These are phyloP conservation scores for Prorocentrum cordatum DNA, from an alignment of 169 alveolate genomes.

Conservation along the genomic window DNA sequence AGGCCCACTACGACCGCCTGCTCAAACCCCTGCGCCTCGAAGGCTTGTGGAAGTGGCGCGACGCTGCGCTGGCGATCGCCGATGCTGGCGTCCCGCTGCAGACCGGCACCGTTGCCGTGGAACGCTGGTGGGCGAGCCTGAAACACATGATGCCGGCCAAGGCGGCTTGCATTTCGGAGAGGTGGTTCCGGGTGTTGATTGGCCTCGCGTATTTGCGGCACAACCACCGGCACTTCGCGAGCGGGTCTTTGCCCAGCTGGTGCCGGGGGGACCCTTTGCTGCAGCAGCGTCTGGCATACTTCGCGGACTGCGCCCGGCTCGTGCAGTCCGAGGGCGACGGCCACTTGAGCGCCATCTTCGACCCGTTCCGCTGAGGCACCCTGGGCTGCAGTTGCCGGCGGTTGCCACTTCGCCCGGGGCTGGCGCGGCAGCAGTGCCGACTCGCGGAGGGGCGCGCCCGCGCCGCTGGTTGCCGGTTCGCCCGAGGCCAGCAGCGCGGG, in stretches of 20 bases:
- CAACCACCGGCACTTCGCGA: background rate
- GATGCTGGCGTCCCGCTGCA: background rate
- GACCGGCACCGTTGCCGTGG: background rate
- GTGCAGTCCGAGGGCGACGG: too few relatives aligned
- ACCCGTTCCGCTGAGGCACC: too few relatives aligned
- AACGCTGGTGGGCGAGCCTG: background rate
- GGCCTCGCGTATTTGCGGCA: background rate
- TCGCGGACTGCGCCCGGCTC: too few relatives aligned
- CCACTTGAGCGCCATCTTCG: too few relatives aligned
- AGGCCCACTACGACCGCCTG: too few relatives aligned
- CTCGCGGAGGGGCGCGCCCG: too few relatives aligned
- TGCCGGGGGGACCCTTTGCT: background rate
- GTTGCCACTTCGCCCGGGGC: too few relatives aligned
- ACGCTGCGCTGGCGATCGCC: background rate
- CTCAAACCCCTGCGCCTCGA: background rate
- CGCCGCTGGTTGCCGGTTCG: too few relatives aligned
- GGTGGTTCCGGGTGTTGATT: background rate
- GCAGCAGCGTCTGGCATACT: background rate
- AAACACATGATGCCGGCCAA: background rate
- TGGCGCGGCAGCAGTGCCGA: too few relatives aligned
- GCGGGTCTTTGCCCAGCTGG: background rate
- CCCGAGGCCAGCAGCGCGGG: too few relatives aligned
- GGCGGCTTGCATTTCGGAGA: background rate
- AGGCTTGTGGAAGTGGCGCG: background rate
- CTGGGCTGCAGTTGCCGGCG: too few relatives aligned